These are phyloP conservation scores for Aspergillus carlsbadensis DNA, from an alignment of 495 filamentous ascomycete species.

Conservation along the genomic window DNA sequence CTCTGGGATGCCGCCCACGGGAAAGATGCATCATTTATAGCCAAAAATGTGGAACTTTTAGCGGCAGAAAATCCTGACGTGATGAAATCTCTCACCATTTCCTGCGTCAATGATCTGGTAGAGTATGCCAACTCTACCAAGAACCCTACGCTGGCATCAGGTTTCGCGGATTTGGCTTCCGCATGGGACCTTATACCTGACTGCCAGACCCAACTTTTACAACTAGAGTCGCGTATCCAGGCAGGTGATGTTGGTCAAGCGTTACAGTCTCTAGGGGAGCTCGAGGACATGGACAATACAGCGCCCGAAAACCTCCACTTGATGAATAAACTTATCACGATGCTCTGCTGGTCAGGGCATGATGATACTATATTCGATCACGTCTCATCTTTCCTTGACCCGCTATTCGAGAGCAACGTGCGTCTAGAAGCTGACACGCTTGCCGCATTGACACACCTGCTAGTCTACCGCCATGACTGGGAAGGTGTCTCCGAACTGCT, in stretches of 20 bases:
- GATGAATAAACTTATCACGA: slow-evolving; percentile 74
- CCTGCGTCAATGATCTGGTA: slow-evolving; percentile 74
- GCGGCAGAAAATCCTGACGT: slow-evolving; percentile 38
- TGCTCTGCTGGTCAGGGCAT: slow-evolving; percentile 57
- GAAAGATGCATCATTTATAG: slow-evolving; percentile 67
- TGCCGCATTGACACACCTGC: slow-evolving; percentile 63
- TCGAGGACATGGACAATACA: slow-evolving; percentile 52
- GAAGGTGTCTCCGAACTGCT: slow-evolving; percentile 77
- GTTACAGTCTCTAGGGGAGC: slow-evolving; percentile 57
- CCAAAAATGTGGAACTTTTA: slow-evolving; percentile 58
- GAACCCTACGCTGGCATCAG: slow-evolving; percentile 69
- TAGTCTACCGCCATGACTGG: slow-evolving; percentile 70
- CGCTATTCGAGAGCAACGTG: slow-evolving; percentile 69
- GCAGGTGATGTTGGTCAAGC: slow-evolving; percentile 68
- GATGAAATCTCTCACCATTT: slow-evolving; percentile 55
- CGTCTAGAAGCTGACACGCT: slow-evolving; percentile 71
- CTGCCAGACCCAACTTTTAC: slow-evolving; percentile 64
- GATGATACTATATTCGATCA: slow-evolving; percentile 58
- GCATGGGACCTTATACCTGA: slow-evolving; percentile 64
- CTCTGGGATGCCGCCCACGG: slow-evolving; percentile 75
- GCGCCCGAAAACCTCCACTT: slow-evolving; percentile 58
- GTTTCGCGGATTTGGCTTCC: slow-evolving; percentile 63
- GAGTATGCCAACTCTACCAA: slow-evolving; percentile 65
- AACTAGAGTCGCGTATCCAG: slow-evolving; percentile 71
- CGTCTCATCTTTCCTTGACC: slow-evolving; percentile 70